These are phyloP conservation scores for Beta corolliflora DNA, from an alignment of 179 eudicot species.

Conservation along the genomic window DNA sequence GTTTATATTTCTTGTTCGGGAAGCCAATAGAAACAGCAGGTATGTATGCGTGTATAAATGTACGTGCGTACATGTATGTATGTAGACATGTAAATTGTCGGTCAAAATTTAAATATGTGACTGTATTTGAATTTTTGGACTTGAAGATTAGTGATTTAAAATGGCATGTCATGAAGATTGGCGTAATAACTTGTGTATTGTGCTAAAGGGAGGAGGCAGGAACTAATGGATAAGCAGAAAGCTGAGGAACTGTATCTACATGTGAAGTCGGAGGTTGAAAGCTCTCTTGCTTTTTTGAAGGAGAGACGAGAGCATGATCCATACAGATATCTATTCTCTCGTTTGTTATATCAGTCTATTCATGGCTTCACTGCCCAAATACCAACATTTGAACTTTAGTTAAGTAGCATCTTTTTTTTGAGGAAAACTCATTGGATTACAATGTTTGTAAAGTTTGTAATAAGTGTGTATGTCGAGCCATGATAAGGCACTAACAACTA, in stretches of 20 bases:
- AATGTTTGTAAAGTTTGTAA: too few species aligned
- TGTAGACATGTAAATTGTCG: too few species aligned
- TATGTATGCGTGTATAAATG: neutral
- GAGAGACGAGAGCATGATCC: slow-evolving; percentile 68
- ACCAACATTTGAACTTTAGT: slow-evolving; percentile 53
- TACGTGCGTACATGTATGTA: too few species aligned
- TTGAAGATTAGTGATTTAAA: too few species aligned
- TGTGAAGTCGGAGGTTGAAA: slow-evolving; percentile 60
- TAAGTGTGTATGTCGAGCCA: too few species aligned
- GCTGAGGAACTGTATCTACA: slow-evolving; percentile 54
- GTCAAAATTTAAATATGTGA: too few species aligned
- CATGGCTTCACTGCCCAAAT: slow-evolving; percentile 50
- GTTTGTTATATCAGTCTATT: slow-evolving; percentile 44
- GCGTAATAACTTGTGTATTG: neutral
- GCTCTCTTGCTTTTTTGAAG: slow-evolving; percentile 50
- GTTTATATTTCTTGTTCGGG: slow-evolving; percentile 58
- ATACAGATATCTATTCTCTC: slow-evolving; percentile 48
- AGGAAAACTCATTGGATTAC: neutral
- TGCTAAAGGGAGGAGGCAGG: slow-evolving; percentile 57
- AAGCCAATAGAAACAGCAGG: slow-evolving; percentile 69
- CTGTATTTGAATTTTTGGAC: too few species aligned
- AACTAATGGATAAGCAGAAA: slow-evolving; percentile 48
- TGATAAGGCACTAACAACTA: too few species aligned
- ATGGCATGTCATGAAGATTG: neutral
- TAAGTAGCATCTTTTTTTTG: neutral